These are phyloP conservation scores for Apiotrichum sp. DNA, from an alignment of 1,284 basidiomycete species.

Conservation along the genomic window DNA sequence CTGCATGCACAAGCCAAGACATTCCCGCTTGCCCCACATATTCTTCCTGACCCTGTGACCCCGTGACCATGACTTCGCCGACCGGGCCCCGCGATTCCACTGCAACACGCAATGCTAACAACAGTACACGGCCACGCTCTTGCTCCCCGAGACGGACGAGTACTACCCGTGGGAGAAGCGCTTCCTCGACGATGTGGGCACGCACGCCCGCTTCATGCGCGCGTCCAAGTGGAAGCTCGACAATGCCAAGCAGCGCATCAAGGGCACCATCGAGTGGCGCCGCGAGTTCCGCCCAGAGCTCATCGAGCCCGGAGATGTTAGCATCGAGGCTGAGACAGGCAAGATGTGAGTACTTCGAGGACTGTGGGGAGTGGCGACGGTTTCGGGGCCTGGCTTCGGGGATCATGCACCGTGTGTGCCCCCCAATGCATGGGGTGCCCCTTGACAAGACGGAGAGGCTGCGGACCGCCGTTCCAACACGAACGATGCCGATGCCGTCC, in stretches of 20 bases:
- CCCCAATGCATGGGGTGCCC: too few species aligned
- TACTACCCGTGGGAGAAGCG: constrained; percentile 68
- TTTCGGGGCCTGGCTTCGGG: too few species aligned
- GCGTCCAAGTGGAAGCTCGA: constrained; percentile 73
- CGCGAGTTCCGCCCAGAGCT: constrained; percentile 73
- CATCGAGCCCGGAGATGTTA: constrained; percentile 66
- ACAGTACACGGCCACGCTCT: constrained; percentile 60
- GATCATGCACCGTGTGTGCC: too few species aligned
- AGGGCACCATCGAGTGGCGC: constrained; percentile 71
- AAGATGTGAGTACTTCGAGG: constrained; percentile 60
- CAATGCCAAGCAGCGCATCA: constrained; percentile 71
- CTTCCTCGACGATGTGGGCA: constrained; percentile 67
- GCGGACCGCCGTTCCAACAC: too few species aligned
- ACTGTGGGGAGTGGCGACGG: too few species aligned
- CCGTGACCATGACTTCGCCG: too few species aligned
- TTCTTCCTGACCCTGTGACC: too few species aligned
- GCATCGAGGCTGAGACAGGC: constrained; percentile 69
- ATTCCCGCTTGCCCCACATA: too few species aligned
- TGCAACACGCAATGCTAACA: background rate
- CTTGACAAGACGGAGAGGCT: too few species aligned
- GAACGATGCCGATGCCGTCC: too few species aligned
- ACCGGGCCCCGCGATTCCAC: too few species aligned
- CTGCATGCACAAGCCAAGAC: too few species aligned
- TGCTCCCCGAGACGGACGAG: constrained; percentile 60
- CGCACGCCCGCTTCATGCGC: constrained; percentile 70